Conservation (phyloP, 2,329 filamentous ascomycete genomes). For the Aspergillus novoparasiticus region DNA sequence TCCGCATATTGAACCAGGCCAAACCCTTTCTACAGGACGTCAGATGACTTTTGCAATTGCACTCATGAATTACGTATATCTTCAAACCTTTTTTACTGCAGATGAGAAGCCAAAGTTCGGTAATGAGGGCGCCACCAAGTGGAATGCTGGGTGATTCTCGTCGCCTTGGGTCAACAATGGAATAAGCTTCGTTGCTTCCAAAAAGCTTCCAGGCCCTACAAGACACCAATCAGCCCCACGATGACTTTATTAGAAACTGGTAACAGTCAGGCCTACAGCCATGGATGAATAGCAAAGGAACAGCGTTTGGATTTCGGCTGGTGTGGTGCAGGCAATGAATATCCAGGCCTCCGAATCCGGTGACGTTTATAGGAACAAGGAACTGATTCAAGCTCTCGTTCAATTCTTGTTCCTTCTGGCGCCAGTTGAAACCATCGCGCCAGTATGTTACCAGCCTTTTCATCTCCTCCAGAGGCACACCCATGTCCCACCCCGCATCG, state of each 20-base stretch:
- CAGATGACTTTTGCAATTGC: background rate
- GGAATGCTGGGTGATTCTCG: constrained; percentile 48
- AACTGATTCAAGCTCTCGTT: constrained; percentile 64
- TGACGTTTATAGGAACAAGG: constrained; percentile 54
- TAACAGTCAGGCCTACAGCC: constrained; percentile 51
- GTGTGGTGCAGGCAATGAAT: constrained; percentile 67
- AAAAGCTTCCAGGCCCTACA: constrained; percentile 64
- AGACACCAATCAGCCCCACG: background rate
- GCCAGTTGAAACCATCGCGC: constrained; percentile 63
- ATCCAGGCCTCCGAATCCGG: constrained; percentile 61
- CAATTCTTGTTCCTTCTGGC: constrained; percentile 58
- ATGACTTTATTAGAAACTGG: background rate
- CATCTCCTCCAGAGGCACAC: constrained; percentile 58
- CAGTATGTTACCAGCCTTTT: constrained; percentile 62
- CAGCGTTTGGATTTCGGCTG: constrained; percentile 54
- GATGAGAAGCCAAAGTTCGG: constrained; percentile 61
- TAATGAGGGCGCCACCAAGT: constrained; percentile 57
- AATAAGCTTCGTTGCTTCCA: constrained; percentile 55
- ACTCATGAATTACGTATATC: background rate
- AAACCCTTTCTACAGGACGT: constrained; percentile 54
- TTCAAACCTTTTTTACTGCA: constrained; percentile 37
- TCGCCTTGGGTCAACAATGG: constrained; percentile 45
- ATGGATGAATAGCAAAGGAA: constrained; percentile 70
- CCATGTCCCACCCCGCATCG: constrained; percentile 58
- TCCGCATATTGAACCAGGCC: constrained; percentile 64